A percentile compares a stretch with the other conserved stretches of the same genome.
These are phyloP conservation scores for Nakazawaea ishiwadae DNA, from an alignment of 805 yeast genomes.

Conservation along the genomic window DNA sequence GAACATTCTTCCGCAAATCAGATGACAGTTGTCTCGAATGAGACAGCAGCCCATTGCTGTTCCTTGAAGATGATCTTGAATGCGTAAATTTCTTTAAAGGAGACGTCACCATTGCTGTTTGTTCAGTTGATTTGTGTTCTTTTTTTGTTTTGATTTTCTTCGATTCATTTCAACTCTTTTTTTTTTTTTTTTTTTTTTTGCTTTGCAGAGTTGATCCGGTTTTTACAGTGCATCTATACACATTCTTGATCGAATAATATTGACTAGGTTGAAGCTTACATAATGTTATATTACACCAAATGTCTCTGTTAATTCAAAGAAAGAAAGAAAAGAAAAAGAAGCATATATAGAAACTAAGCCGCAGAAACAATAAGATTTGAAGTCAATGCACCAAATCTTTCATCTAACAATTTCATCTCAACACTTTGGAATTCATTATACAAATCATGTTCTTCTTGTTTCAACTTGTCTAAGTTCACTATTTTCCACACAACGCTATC, in stretches of 20 bases:
- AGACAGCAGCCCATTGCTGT: neutral
- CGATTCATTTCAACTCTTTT: neutral
- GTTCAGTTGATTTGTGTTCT: neutral
- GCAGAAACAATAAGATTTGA: slow-evolving; percentile 70
- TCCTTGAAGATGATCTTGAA: slow-evolving; percentile 10
- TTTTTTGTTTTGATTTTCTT: slow-evolving; percentile 1
- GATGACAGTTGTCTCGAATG: slow-evolving; percentile 2
- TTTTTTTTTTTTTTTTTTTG: too few species aligned
- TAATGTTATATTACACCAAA: too few species aligned
- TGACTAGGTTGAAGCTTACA: too few species aligned
- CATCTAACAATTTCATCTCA: slow-evolving; percentile 58
- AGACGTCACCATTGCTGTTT: slow-evolving; percentile 4
- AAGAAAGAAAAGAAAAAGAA: neutral
- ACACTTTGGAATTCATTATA: slow-evolving; percentile 63
- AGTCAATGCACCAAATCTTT: slow-evolving; percentile 68
- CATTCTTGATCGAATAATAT: too few species aligned
- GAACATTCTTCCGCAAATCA: slow-evolving; percentile 1
- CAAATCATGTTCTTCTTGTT: slow-evolving; percentile 43
- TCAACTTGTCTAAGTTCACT: slow-evolving; percentile 39
- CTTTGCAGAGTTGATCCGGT: too few species aligned
- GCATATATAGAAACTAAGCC: slow-evolving; percentile 16
- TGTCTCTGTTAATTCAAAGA: too few species aligned
- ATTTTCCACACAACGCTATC: slow-evolving; percentile 70
- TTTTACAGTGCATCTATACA: too few species aligned
- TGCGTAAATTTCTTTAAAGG: slow-evolving; percentile 10